Percentiles rank a stretch among this genome's conserved stretches.
Conservation (phyloP, 2,329 filamentous ascomycete species). For the Fusarium sp. region DNA sequence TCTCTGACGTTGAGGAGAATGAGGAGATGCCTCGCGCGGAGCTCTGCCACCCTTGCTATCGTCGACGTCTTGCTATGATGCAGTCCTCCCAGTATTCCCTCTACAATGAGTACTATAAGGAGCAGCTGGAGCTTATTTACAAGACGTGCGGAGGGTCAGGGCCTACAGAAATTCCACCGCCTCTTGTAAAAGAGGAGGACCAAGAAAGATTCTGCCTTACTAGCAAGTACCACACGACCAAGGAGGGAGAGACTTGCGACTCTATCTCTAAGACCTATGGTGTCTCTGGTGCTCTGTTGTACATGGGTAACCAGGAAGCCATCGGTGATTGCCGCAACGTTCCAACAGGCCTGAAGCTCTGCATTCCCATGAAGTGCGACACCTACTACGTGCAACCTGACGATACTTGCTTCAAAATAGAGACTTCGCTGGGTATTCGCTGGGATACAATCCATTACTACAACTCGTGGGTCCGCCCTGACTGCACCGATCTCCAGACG, state of each 20-base stretch:
- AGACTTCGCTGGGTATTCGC: background rate
- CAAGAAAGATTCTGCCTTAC: conserved; percentile 11
- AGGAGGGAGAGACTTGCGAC: conserved; percentile 40
- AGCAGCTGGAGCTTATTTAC: conserved; percentile 22
- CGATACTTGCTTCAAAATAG: conserved; percentile 4
- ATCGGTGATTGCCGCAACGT: conserved; percentile 29
- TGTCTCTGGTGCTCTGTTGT: conserved; percentile 35
- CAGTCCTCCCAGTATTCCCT: conserved; percentile 42
- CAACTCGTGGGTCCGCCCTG: background rate
- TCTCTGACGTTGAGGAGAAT: conserved; percentile 24
- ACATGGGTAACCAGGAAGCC: conserved; percentile 31
- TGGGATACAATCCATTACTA: background rate
- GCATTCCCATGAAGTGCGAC: conserved; percentile 6
- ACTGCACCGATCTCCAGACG: conserved; percentile 5
- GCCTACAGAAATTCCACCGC: conserved; percentile 3
- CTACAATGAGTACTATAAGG: conserved; percentile 36
- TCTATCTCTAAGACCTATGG: conserved; percentile 28
- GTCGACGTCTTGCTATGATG: conserved; percentile 42
- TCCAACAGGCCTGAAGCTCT: conserved; percentile 26
- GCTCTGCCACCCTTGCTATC: conserved; percentile 46
- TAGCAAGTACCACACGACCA: conserved; percentile 14
- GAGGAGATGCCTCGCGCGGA: conserved; percentile 41
- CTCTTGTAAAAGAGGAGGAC: background rate
- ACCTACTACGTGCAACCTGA: background rate
- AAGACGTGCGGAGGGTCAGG: conserved; percentile 20